Evolutionary conservation across 768 basidiomycete species (phyloP), one percentile per base, ranked within the genome.

Genomic region (Cyclocybe cylindracea): DNA sequence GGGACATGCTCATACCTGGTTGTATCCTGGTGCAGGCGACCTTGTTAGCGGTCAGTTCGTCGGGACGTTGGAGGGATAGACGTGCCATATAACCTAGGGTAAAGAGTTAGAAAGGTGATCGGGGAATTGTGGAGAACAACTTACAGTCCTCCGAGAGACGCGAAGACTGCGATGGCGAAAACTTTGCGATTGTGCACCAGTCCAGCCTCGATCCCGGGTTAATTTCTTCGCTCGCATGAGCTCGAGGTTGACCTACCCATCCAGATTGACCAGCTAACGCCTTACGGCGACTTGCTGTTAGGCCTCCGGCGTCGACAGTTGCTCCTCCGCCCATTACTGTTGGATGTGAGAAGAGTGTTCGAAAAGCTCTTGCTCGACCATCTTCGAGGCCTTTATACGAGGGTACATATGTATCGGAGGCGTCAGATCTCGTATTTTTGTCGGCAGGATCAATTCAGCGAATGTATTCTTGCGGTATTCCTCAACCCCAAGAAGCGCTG

Each of bases 101-200:
- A 19, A 48, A 38, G 19, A 43, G 44, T 62, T 10, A 59, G 45
- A 39, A 43, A 13, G 33, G 33, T 34, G 19, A 37, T 32, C n/a
- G 9, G 1, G 41, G 11, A 10, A 29, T 48, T 18, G 45, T 33
- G 16, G 37, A 43, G 33, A 42, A 19, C 33, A 14, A 75, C 85
- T 60, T 71, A 85, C 77, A 92, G 67, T 60, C 89, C 88, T 64
- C 90, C 90, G 16, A 91, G 73, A 10, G 87, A 89, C 2, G 89
- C 89, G 60, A 91, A 92, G 14, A 88, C 78, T 10, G 89, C 83
- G 46, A 89, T 83, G 24, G 78, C 72, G 51, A 90, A 84, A 24
- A 87, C 72, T 57, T 74, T 77, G 41, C 80, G 74, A 64, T 92
- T 92, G 54, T 80, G 79, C 3, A 88, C 71, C 34, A 89, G 72